These are phyloP conservation scores for Phymatotrichopsis omnivora DNA, from an alignment of 2,329 filamentous ascomycete species.

Conservation along the genomic window DNA sequence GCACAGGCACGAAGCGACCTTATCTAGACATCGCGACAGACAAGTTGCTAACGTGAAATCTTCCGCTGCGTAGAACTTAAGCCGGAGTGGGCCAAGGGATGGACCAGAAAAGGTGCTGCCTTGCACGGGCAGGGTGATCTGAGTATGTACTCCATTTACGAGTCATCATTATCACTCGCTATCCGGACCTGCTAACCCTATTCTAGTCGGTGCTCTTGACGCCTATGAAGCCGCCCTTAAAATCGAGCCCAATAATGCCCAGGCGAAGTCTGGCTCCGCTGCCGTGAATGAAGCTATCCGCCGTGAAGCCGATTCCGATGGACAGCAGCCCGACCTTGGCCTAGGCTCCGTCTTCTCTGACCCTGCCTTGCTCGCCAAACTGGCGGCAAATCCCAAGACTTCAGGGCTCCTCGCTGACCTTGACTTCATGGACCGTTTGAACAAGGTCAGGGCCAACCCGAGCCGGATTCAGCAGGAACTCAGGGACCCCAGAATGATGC, in stretches of 20 bases:
- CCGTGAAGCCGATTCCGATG: slow-evolving; percentile 56
- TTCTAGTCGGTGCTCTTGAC: slow-evolving; percentile 64
- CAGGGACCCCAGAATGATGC: slow-evolving; percentile 80
- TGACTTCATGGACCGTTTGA: slow-evolving; percentile 81
- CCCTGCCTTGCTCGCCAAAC: slow-evolving; percentile 78
- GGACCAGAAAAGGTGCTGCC: slow-evolving; percentile 85
- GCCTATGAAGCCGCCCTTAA: slow-evolving; percentile 93
- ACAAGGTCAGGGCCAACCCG: slow-evolving; percentile 71
- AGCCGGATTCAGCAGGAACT: slow-evolving; percentile 69
- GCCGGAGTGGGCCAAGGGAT: slow-evolving; percentile 96
- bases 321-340: slow-evolving; percentile 44
- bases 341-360: slow-evolving; percentile 93
- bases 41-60: too few species aligned
- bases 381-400: slow-evolving; percentile 91
- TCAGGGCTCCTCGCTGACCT: slow-evolving; percentile 67
- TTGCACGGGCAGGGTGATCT: slow-evolving; percentile 81
- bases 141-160: slow-evolving; percentile 38
- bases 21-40: too few species aligned
- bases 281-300: slow-evolving; percentile 84
- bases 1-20: slow-evolving; percentile 42
- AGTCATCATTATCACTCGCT: neutral
- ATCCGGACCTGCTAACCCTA: slow-evolving; percentile 2
- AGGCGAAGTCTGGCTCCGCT: slow-evolving; percentile 78
- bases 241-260: slow-evolving; percentile 80
- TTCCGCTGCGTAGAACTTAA: slow-evolving; percentile 57